Percentiles rank a stretch among this genome's conserved stretches.
Evolutionary conservation across 2,329 filamentous ascomycete species (phyloP).

Genomic region (Graphilbum fragrans): DNA sequence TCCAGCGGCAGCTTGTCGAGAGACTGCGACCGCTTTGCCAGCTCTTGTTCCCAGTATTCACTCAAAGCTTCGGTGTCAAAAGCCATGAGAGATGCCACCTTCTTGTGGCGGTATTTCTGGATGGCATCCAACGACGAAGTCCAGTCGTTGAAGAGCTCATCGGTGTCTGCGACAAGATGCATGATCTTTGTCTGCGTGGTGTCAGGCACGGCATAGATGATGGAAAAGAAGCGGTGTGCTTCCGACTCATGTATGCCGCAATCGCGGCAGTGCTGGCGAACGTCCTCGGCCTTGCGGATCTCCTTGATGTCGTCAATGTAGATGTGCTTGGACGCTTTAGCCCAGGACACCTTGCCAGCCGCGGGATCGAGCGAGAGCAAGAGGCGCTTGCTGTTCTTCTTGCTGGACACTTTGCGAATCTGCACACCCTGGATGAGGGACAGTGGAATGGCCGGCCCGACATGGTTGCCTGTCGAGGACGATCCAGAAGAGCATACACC

Average conservation of each 20-base stretch:
- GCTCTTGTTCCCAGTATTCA: conserved; percentile 77
- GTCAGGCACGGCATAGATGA: conserved; percentile 72
- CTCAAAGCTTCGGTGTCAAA: conserved; percentile 74
- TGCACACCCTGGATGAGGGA: conserved; percentile 66
- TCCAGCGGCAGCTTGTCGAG: conserved; percentile 24
- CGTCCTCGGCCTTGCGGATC: conserved; percentile 71
- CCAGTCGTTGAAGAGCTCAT: conserved; percentile 66
- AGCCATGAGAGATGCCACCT: conserved; percentile 80
- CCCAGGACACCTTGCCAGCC: conserved; percentile 80
- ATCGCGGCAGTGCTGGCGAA: conserved; percentile 81
- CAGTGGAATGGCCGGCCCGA: conserved; percentile 64
- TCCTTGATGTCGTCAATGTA: conserved; percentile 95
- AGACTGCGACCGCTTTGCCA: conserved; percentile 44
- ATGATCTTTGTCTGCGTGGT: conserved; percentile 75
- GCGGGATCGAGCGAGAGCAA: conserved; percentile 64
- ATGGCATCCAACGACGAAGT: conserved; percentile 73
- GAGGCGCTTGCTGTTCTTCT: conserved; percentile 69
- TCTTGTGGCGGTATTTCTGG: conserved; percentile 72
- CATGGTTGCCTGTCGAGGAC: conserved; percentile 15
- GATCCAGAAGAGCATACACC: not conserved
- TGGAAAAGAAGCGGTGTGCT: conserved; percentile 73
- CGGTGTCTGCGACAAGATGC: conserved; percentile 71
- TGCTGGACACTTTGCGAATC: conserved; percentile 77
- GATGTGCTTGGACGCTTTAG: conserved; percentile 70
- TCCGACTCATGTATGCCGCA: conserved; percentile 56